These are phyloP conservation scores for Nepenthes alata DNA, from an alignment of 179 eudicot genomes.

Conservation along the genomic window DNA sequence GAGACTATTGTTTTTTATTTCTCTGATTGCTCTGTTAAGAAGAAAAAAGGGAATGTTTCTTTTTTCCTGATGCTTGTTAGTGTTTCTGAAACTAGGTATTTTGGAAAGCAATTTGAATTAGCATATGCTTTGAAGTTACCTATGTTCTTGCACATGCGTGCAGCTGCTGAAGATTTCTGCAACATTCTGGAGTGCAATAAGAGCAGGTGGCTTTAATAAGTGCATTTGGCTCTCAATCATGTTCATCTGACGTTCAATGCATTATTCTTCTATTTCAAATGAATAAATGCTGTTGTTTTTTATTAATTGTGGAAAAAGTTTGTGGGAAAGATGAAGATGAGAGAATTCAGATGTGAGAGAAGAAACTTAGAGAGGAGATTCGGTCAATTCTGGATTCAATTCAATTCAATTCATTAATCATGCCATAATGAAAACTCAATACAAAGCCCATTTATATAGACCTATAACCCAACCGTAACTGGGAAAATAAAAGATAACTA, in stretches of 20 bases:
- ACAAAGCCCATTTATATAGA: too few relatives aligned
- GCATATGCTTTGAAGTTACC: constrained; percentile 77
- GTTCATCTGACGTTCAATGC: background rate
- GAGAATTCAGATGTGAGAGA: too few relatives aligned
- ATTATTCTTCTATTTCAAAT: background rate
- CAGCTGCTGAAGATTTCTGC: constrained; percentile 91
- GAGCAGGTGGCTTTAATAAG: constrained; percentile 39
- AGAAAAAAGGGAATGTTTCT: background rate
- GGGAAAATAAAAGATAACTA: too few relatives aligned
- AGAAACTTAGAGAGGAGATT: too few relatives aligned
- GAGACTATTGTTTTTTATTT: background rate
- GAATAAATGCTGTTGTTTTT: too few relatives aligned
- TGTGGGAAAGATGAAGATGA: too few relatives aligned
- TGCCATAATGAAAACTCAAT: too few relatives aligned
- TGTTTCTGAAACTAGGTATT: constrained; percentile 44
- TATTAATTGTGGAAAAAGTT: too few relatives aligned
- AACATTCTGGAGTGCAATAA: constrained; percentile 59
- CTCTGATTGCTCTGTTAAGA: background rate
- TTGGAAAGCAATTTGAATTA: constrained; percentile 89
- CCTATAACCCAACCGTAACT: too few relatives aligned
- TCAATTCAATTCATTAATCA: too few relatives aligned
- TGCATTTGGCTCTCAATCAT: background rate
- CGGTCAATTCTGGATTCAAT: too few relatives aligned
- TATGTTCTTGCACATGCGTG: constrained; percentile 99
- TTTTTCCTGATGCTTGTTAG: constrained; percentile 1